These are phyloP conservation scores for Clavulina sp. DNA, from an alignment of 768 basidiomycete species.

Conservation along the genomic window DNA sequence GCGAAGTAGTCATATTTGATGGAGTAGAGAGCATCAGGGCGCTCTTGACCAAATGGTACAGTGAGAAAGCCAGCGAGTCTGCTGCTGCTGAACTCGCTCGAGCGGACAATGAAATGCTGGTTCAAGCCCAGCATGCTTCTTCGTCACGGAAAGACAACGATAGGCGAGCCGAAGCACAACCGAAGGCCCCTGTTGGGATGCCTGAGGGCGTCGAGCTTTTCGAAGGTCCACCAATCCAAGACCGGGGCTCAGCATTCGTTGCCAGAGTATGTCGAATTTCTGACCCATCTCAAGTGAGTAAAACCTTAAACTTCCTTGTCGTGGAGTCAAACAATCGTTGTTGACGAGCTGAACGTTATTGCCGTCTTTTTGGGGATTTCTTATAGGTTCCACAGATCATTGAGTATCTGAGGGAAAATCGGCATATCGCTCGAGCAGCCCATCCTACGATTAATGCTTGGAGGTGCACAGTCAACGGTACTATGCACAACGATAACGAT, in stretches of 20 bases:
- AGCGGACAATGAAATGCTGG: conserved; percentile 25
- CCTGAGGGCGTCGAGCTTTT: conserved; percentile 50
- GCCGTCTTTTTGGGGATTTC: conserved; percentile 11
- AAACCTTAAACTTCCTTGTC: too few species aligned
- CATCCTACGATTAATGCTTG: conserved; percentile 73
- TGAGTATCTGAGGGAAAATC: conserved; percentile 48
- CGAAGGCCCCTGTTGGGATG: conserved; percentile 18
- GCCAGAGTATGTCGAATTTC: conserved; percentile 71
- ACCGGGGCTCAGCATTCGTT: conserved; percentile 72
- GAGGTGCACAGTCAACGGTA: conserved; percentile 48
- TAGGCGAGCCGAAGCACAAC: conserved; percentile 4
- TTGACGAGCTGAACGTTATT: conserved; percentile 12
- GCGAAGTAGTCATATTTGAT: conserved; percentile 70
- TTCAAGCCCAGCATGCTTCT: neutral
- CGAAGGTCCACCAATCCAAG: conserved; percentile 63
- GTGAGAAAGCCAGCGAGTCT: conserved; percentile 39
- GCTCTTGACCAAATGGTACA: conserved; percentile 50
- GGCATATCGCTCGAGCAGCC: conserved; percentile 53
- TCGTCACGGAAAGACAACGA: neutral
- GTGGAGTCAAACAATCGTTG: conserved; percentile 15
- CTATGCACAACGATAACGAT: conserved; percentile 81
- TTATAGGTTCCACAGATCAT: conserved; percentile 44
- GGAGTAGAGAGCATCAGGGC: conserved; percentile 65
- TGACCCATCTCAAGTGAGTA: conserved; percentile 58
- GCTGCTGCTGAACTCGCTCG: conserved; percentile 37